Conservation (phyloP, 2,329 filamentous ascomycete genomes). For the Lachnellula occidentalis region DNA sequence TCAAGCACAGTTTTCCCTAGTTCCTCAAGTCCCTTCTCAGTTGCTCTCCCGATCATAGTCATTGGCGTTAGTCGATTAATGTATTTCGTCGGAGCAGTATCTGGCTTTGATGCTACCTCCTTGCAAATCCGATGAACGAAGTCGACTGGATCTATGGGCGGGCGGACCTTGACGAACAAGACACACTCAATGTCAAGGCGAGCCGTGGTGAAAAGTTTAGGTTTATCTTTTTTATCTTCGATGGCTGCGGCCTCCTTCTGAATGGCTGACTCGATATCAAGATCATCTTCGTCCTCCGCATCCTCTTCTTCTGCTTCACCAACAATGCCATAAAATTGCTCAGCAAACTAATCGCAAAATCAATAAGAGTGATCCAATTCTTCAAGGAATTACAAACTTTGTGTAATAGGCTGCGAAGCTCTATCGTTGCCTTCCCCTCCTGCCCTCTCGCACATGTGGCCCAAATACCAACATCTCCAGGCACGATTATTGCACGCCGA, state of each 20-base stretch:
- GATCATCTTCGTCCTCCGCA: slow-evolving; percentile 40
- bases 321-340: slow-evolving; percentile 48
- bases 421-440: slow-evolving; percentile 62
- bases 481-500: slow-evolving; percentile 47
- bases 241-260: slow-evolving; percentile 64
- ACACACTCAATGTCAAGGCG: slow-evolving; percentile 56
- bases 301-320: slow-evolving; percentile 33
- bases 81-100: slow-evolving; percentile 47
- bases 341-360: slow-evolving; percentile 50
- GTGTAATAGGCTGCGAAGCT: slow-evolving; percentile 61
- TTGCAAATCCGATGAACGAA: slow-evolving; percentile 51
- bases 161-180: slow-evolving; percentile 53
- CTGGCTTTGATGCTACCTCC: slow-evolving; percentile 42
- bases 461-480: slow-evolving; percentile 72
- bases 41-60: slow-evolving; percentile 55
- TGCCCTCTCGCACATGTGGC: slow-evolving; percentile 69
- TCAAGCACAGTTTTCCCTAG: slow-evolving; percentile 58
- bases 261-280: slow-evolving; percentile 67
- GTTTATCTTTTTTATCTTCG: slow-evolving; percentile 38
- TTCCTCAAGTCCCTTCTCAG: slow-evolving; percentile 60
- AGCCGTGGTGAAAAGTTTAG: slow-evolving; percentile 46
- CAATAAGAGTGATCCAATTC: slow-evolving; percentile 7
- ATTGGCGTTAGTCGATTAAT: slow-evolving; percentile 57
- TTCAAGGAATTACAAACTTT: slow-evolving; percentile 45
- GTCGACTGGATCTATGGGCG: slow-evolving; percentile 50